Evolutionary conservation across 352 stramenopile species (phyloP), one percentile per base, ranked within the genome.

Genomic region (Pythium biforme): DNA sequence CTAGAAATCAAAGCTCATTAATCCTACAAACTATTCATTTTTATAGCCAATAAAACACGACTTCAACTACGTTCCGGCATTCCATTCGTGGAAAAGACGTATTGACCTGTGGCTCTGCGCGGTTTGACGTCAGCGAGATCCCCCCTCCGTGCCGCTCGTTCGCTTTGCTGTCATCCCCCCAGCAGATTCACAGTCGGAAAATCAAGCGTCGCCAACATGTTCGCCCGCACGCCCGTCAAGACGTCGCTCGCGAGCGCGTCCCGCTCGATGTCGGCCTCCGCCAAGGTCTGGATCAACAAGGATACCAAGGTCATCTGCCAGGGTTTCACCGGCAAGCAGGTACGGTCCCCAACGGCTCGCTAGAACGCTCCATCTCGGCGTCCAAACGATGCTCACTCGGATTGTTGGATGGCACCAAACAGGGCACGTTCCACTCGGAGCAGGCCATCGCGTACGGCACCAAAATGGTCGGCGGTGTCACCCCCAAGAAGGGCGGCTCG

Each of bases 271-370:
- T 98, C 94, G 50, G 84, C 96, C n/a, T 98, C 90, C 31, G 97
- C 97, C 70, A 98, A 98, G 66, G 98, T 99, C 47, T 99, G 97
- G 97, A 93, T 99, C 60, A 96, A 99, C 83, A 99, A 99, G 85
- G 92, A 99, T 79, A 99, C 97, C 37, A 96, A 95, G 63, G 97
- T 99, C 31, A 99, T 99, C 73, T 98, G 96, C 75, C 98, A 99
- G 81, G 98, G 98, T 53, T 99, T 99, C 77, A 99, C 98, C 50
- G 98, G 98, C 71, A 99, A 99, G 81, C 96, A 99, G 87, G 91
- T 97, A 81, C 39, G 76, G 26, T 37, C 34, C 39, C 37, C 17
- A 53, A 8, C 40, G 5, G 7, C 45, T 0, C 11, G n/a, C 26
- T 49, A 40, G 9, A 39, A 19, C 6, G 5, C n/a, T 31, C 26